Conservation (phyloP, 768 basidiomycete genomes). For the Trametes cinnabarina region DNA sequence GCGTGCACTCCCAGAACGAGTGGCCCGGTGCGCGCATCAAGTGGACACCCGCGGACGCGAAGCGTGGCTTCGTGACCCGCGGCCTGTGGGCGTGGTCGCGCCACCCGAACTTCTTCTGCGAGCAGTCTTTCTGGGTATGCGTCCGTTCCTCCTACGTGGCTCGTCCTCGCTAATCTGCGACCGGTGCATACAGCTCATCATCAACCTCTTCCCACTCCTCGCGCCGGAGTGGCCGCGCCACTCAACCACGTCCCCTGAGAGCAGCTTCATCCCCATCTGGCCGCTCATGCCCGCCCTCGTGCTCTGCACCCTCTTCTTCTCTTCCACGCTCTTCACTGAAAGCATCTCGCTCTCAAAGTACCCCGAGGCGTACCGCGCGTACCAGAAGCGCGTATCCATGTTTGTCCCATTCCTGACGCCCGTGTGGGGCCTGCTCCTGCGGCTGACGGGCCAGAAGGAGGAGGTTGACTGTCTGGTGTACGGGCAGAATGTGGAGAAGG, state of each 20-base stretch:
- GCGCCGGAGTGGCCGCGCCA: slow-evolving; percentile 35
- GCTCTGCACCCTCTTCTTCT: slow-evolving; percentile 70
- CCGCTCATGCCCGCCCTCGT: slow-evolving; percentile 55
- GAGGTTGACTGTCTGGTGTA: slow-evolving; percentile 44
- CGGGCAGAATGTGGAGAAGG: slow-evolving; percentile 31
- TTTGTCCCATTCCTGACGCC: slow-evolving; percentile 55
- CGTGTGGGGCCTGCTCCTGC: slow-evolving; percentile 42
- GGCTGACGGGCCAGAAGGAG: slow-evolving; percentile 36
- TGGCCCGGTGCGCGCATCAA: slow-evolving; percentile 66
- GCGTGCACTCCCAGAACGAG: slow-evolving; percentile 42
- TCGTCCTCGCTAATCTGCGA: too few species aligned
- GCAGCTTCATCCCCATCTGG: slow-evolving; percentile 30
- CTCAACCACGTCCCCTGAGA: slow-evolving; percentile 21
- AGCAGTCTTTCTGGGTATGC: slow-evolving; percentile 85
- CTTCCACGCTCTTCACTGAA: slow-evolving; percentile 80
- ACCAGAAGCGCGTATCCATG: slow-evolving; percentile 79
- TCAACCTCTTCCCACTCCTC: slow-evolving; percentile 65
- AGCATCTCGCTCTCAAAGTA: slow-evolving; percentile 76
- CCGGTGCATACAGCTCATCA: slow-evolving; percentile 72
- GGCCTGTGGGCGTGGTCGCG: slow-evolving; percentile 87
- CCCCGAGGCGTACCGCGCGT: slow-evolving; percentile 63
- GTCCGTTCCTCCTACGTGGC: slow-evolving; percentile 2
- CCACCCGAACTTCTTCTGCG: slow-evolving; percentile 92
- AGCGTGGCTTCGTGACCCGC: slow-evolving; percentile 79
- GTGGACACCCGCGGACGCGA: slow-evolving; percentile 64